Conservation (phyloP, 2,329 filamentous ascomycete species). For the Neofusicoccum ribis region DNA sequence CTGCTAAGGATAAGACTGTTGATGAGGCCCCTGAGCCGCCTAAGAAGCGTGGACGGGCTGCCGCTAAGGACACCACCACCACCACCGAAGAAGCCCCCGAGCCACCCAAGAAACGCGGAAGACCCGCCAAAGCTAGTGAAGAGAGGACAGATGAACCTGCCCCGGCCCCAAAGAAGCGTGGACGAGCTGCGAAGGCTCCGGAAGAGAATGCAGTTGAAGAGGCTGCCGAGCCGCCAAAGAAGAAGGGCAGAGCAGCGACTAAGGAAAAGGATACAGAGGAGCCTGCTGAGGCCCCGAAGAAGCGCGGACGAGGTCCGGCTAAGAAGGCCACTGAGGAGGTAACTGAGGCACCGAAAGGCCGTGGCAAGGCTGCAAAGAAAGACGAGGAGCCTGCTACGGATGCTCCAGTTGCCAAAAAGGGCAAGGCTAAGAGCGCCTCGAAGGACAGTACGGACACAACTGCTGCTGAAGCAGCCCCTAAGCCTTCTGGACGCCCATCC, state of each 20-base stretch:
- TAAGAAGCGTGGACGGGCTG: conserved; percentile 1
- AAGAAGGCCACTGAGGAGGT: not conserved
- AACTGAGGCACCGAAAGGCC: not conserved
- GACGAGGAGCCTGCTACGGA: not conserved
- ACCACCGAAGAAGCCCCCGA: not conserved
- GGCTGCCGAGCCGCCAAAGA: conserved; percentile 15
- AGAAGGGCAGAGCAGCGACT: conserved; percentile 17
- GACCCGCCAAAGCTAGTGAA: conserved; percentile 10
- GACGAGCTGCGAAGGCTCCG: conserved; percentile 14
- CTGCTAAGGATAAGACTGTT: not conserved
- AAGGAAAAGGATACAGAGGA: conserved; percentile 18
- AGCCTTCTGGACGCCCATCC: not conserved
- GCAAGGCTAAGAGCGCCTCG: not conserved
- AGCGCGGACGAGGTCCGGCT: not conserved
- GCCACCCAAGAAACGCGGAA: conserved; percentile 5
- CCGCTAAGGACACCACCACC: not conserved
- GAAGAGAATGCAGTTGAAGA: conserved; percentile 1
- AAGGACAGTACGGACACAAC: not conserved
- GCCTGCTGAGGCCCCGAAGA: conserved; percentile 24
- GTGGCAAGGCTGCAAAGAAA: not conserved
- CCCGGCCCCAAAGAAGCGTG: conserved; percentile 7
- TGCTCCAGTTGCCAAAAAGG: not conserved
- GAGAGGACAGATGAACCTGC: not conserved
- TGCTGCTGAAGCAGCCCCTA: not conserved
- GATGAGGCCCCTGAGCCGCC: not conserved